Evolutionary conservation across 2,329 filamentous ascomycete species (phyloP).

Genomic region (Aspergillus amoenus): DNA sequence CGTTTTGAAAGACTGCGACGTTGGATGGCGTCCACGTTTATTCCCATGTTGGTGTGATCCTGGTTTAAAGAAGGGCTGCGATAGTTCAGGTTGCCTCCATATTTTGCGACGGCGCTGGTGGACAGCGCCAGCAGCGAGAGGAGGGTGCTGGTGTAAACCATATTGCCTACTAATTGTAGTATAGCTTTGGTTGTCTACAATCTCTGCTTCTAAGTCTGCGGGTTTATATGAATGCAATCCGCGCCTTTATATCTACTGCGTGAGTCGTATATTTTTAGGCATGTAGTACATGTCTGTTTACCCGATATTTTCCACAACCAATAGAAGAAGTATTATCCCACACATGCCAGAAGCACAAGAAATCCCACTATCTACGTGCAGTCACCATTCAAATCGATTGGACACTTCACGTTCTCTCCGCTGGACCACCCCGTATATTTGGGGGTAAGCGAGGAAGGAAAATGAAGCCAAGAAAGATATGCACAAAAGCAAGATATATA

Average conservation of each 20-base stretch:
- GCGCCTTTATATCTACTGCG: neutral
- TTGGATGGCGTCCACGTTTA: constrained; percentile 46
- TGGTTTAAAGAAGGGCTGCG: constrained; percentile 58
- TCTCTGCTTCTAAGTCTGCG: rapidly evolving
- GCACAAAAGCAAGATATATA: neutral
- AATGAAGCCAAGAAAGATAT: constrained; percentile 4
- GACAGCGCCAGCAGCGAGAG: constrained; percentile 19
- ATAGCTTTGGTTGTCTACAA: no score
- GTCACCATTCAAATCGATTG: neutral
- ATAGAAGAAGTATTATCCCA: neutral
- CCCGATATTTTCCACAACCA: neutral
- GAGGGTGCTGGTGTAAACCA: constrained; percentile 9
- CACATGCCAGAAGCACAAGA: neutral
- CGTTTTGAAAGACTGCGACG: constrained; percentile 61
- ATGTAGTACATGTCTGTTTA: neutral
- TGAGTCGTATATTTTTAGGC: neutral
- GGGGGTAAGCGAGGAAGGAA: neutral
- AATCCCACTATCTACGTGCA: neutral
- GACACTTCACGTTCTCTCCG: neutral
- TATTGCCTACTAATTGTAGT: neutral
- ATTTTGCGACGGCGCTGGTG: constrained; percentile 22
- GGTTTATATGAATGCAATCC: neutral
- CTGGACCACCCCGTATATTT: neutral
- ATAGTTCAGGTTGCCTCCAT: constrained; percentile 63
- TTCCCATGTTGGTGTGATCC: constrained; percentile 61